phyloP scores from a whole-genome alignment of 2,329 filamentous ascomycete species.

The Aspergillus oerlinghausenensis region DNA sequence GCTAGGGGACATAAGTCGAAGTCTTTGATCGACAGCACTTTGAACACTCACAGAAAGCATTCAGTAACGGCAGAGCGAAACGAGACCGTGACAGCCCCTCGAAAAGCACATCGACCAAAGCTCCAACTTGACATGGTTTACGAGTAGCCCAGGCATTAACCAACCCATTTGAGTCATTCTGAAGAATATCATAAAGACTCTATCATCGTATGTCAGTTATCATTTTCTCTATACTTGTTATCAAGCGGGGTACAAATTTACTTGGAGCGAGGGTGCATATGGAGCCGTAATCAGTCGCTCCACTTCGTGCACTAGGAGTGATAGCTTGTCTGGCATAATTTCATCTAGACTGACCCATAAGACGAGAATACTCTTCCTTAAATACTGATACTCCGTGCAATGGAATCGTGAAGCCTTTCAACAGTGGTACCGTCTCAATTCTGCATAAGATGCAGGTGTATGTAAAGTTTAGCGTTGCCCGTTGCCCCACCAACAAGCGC shows the following conservation, averaged over 20 bases:
- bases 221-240: background rate
- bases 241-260: slow-evolving; percentile 22
- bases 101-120: slow-evolving; percentile 43
- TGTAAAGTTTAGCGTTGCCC: slow-evolving; percentile 6
- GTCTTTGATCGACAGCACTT: background rate
- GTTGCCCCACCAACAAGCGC: slow-evolving; percentile 17
- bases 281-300: slow-evolving; percentile 45
- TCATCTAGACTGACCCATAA: background rate
- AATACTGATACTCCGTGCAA: background rate
- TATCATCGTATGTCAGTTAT: slow-evolving; percentile 14
- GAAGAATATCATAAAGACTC: slow-evolving; percentile 27
- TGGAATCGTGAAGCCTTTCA: background rate
- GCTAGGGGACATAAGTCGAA: slow-evolving; percentile 20
- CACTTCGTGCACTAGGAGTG: slow-evolving; percentile 38
- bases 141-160: slow-evolving; percentile 45
- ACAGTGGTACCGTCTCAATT: background rate
- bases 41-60: slow-evolving; percentile 41
- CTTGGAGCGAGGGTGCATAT: slow-evolving; percentile 49
- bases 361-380: background rate
- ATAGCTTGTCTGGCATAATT: slow-evolving; percentile 23
- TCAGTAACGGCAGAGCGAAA: slow-evolving; percentile 48
- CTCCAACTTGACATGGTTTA: slow-evolving; percentile 47
- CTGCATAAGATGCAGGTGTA: slow-evolving; percentile 1
- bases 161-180: slow-evolving; percentile 26
- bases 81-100: slow-evolving; percentile 49